Conservation (phyloP, 2,329 filamentous ascomycete species). For the Cladosporium austrohemisphaericum region DNA sequence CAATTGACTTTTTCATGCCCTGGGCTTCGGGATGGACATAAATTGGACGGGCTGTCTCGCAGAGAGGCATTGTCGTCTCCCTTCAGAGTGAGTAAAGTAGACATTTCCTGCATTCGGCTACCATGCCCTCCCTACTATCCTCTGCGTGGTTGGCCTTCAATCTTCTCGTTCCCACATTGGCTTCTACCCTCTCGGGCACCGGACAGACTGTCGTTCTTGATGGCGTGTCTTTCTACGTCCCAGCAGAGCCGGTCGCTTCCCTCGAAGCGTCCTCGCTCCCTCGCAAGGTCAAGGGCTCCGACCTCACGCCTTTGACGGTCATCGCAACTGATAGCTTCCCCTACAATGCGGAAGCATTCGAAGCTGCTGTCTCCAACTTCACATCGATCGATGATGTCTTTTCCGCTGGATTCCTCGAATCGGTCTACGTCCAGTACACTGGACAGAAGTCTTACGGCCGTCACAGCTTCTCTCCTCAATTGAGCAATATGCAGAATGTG, state of each 20-base stretch:
- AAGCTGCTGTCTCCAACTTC: slow-evolving; percentile 29
- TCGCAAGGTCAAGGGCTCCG: slow-evolving; percentile 16
- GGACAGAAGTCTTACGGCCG: slow-evolving; percentile 14
- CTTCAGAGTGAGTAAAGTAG: too few relatives aligned
- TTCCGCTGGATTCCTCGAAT: slow-evolving; percentile 37
- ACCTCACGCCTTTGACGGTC: slow-evolving; percentile 40
- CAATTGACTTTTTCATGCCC: not conserved
- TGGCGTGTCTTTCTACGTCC: slow-evolving; percentile 40
- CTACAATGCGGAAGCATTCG: slow-evolving; percentile 26
- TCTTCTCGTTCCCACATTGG: not conserved
- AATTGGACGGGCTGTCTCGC: not conserved
- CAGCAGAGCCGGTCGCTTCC: slow-evolving; percentile 35
- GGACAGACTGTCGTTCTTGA: slow-evolving; percentile 40
- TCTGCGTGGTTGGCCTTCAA: not conserved
- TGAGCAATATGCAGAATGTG: slow-evolving; percentile 2
- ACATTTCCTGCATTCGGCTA: too few relatives aligned
- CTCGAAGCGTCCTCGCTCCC: slow-evolving; percentile 22
- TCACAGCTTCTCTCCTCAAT: not conserved
- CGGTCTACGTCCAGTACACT: slow-evolving; percentile 27
- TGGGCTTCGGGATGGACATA: not conserved
- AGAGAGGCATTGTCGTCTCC: too few relatives aligned
- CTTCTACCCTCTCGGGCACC: slow-evolving; percentile 29
- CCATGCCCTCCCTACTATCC: slow-evolving; percentile 1
- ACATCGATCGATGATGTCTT: slow-evolving; percentile 40
- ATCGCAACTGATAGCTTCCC: slow-evolving; percentile 27